These are phyloP conservation scores for Rhododendron ovatum DNA, from an alignment of 148 eudicot species.

Conservation along the genomic window DNA sequence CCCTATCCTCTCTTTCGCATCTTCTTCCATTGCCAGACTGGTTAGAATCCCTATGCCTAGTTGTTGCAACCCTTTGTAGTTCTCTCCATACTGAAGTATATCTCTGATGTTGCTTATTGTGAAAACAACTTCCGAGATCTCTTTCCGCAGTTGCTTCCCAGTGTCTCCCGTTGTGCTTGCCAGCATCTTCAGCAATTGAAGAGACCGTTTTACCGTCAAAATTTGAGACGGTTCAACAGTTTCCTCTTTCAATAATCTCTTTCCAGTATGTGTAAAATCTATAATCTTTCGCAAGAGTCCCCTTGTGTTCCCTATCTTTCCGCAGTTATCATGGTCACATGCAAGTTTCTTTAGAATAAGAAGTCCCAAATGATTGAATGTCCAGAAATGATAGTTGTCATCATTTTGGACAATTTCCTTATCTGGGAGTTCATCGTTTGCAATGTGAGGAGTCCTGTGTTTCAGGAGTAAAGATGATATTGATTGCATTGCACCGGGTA, in stretches of 20 bases:
- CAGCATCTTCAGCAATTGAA: constrained; percentile 65
- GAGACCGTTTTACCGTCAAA: constrained; percentile 50
- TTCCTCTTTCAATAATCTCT: constrained; percentile 40
- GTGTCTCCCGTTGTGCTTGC: constrained; percentile 58
- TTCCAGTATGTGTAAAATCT: constrained; percentile 54
- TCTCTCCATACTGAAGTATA: constrained; percentile 54
- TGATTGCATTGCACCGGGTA: constrained; percentile 78
- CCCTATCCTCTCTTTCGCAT: constrained; percentile 74
- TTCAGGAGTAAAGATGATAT: constrained; percentile 64
- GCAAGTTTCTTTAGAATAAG: constrained; percentile 75
- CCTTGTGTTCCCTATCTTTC: constrained; percentile 71
- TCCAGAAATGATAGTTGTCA: constrained; percentile 48
- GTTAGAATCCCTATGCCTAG: constrained; percentile 66
- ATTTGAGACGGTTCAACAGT: constrained; percentile 41
- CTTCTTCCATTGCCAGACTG: constrained; percentile 67
- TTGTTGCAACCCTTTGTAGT: constrained; percentile 43
- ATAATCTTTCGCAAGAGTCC: constrained; percentile 65
- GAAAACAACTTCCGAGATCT: constrained; percentile 72
- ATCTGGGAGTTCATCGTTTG: constrained; percentile 44
- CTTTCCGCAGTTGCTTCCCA: constrained; percentile 62
- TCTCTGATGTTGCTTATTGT: constrained; percentile 72
- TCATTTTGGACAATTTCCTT: constrained; percentile 34
- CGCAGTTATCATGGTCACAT: constrained; percentile 73
- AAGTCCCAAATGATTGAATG: constrained; percentile 60
- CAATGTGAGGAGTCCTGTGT: constrained; percentile 20